Evolutionary conservation across 257 asterid species (phyloP), one percentile per base, ranked within the genome.

Genomic region (Gardenia jasminoides): DNA sequence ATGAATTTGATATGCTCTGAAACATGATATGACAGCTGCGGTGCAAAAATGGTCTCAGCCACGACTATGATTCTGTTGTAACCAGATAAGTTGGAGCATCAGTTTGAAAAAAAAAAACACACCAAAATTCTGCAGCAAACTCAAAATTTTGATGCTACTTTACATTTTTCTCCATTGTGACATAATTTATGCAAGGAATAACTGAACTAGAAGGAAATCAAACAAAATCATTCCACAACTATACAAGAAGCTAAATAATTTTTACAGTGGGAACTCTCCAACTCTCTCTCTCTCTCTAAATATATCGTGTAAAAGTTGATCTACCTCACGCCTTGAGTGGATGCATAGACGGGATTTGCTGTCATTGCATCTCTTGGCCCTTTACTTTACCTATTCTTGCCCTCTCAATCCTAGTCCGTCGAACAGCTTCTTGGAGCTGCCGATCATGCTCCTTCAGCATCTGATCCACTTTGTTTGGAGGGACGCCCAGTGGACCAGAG

Each of bases 361-460:
- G 84, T 72, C 41, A 65, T 73, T 76, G 86, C 81, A 50, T 61
- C 70, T 73, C 84, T 28, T 88, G 91, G 50, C 86, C 87, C 58
- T 85, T 87, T 71, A 75, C 74, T 80, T 85, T 81, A 78, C 87
- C 88, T 12, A 50, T 78, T 86, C 89, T 84, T 7, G 85, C 77
- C 84, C 87, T 93, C 78, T 90, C 91, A 9, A 84, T 75, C 93
- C 96, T 90, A 64, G 89, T 41, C 43, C 93, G 87, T 36, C 98
- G 92, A 75, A 91, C 96, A 46, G 90, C 96, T 86, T 92, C 96
- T 83, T 91, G 94, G 79, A 94, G 89, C 77, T 92, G 88, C 17
- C 91, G 96, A 70, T 94, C 98, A 8, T 94, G 97, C 77, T 94
- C 98, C 84, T 88, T 92, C 58, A 94, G 96, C 87, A 94, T 87